phyloP scores from a whole-genome alignment of 2,329 filamentous ascomycete species.

The Verticillium dahliae region DNA sequence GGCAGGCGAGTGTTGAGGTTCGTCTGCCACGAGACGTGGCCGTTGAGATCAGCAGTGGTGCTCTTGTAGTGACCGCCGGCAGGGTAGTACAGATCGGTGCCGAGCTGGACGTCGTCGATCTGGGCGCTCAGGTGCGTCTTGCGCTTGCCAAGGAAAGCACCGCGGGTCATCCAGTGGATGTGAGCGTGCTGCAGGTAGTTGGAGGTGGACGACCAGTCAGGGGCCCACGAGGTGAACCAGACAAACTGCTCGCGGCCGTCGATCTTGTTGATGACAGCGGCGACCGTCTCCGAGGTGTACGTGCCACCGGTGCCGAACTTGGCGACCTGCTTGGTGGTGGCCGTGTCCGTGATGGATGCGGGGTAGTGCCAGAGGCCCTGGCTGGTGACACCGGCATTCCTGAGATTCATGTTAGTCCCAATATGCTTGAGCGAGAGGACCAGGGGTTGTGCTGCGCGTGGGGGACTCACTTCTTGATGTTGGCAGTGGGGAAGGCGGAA shows the following conservation, averaged over 20 bases:
- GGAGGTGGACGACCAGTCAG: slow-evolving; percentile 38
- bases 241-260: slow-evolving; percentile 53
- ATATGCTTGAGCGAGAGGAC: background rate
- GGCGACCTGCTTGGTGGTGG: slow-evolving; percentile 47
- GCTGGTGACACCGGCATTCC: slow-evolving; percentile 38
- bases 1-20: slow-evolving; percentile 40
- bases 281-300: slow-evolving; percentile 33
- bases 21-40: slow-evolving; percentile 34
- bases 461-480: slow-evolving; percentile 34
- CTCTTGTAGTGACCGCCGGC: slow-evolving; percentile 41
- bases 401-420: slow-evolving; percentile 6
- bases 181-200: slow-evolving; percentile 55
- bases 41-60: slow-evolving; percentile 36
- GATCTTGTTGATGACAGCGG: slow-evolving; percentile 55
- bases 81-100: slow-evolving; percentile 41
- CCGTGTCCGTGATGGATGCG: slow-evolving; percentile 45
- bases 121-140: slow-evolving; percentile 49
- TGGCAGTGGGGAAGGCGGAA: slow-evolving; percentile 46
- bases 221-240: slow-evolving; percentile 48
- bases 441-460: background rate
- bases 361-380: slow-evolving; percentile 52
- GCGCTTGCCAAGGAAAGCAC: slow-evolving; percentile 49
- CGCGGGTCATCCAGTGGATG: slow-evolving; percentile 56
- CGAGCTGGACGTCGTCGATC: slow-evolving; percentile 57
- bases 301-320: slow-evolving; percentile 39